phyloP scores from a whole-genome alignment of 2,329 filamentous ascomycete genomes.

The Zymoseptoria ardabiliae region DNA sequence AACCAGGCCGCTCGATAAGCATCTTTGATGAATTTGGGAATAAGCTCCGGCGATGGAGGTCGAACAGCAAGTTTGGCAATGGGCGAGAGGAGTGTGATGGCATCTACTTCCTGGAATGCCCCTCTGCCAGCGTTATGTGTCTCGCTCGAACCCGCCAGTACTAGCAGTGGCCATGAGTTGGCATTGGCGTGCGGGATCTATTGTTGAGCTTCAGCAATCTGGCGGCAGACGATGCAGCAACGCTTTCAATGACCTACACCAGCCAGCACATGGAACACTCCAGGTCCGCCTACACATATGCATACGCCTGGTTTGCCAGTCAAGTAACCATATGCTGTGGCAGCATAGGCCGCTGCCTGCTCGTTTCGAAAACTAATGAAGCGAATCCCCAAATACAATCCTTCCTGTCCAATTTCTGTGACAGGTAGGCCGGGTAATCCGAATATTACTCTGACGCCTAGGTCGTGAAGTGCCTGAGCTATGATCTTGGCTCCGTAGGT shows the following conservation, averaged over 20 bases:
- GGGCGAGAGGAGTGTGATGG: slow-evolving; percentile 45
- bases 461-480: slow-evolving; percentile 41
- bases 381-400: slow-evolving; percentile 49
- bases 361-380: slow-evolving; percentile 55
- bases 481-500: slow-evolving; percentile 39
- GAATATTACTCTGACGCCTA: slow-evolving; percentile 46
- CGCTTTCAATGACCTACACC: slow-evolving; percentile 38
- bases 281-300: slow-evolving; percentile 52
- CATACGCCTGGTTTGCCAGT: slow-evolving; percentile 51
- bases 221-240: not conserved
- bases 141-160: slow-evolving; percentile 49
- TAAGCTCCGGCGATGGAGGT: slow-evolving; percentile 38
- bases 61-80: slow-evolving; percentile 48
- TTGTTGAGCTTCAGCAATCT: not conserved
- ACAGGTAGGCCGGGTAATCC: slow-evolving; percentile 50
- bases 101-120: slow-evolving; percentile 52
- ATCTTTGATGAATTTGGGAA: slow-evolving; percentile 42
- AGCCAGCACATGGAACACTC: slow-evolving; percentile 51
- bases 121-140: slow-evolving; percentile 46
- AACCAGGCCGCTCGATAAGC: slow-evolving; percentile 49
- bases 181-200: slow-evolving; percentile 34
- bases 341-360: slow-evolving; percentile 52
- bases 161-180: slow-evolving; percentile 50
- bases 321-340: slow-evolving; percentile 52
- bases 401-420: slow-evolving; percentile 51